Conservation (phyloP, 2,329 filamentous ascomycete genomes). For the Colletotrichum sojae region DNA sequence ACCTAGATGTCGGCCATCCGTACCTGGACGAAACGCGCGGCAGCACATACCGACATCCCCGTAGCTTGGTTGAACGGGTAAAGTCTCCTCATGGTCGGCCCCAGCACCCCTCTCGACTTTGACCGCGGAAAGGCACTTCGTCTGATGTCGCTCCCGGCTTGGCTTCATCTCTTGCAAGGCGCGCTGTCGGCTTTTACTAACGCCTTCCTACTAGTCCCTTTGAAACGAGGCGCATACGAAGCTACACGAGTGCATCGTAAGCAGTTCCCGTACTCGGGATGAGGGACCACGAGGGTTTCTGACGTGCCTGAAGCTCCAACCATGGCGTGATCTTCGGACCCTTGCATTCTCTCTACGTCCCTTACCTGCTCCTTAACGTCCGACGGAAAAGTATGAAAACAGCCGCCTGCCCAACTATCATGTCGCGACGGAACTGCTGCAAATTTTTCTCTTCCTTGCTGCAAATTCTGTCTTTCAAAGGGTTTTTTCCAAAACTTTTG, state of each 20-base stretch:
- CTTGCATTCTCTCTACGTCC: background rate
- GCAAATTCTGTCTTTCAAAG: background rate
- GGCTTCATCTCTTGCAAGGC: background rate
- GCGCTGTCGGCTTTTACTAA: background rate
- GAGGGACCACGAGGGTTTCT: background rate
- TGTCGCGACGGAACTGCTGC: too few relatives aligned
- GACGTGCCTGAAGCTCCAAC: background rate
- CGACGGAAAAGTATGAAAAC: slow-evolving; percentile 3
- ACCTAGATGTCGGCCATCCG: background rate
- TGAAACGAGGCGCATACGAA: background rate
- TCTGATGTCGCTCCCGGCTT: background rate
- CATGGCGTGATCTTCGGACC: too few relatives aligned
- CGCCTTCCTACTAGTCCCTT: background rate
- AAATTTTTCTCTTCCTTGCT: too few relatives aligned
- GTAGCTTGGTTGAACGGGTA: background rate
- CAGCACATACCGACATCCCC: background rate
- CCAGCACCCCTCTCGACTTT: background rate
- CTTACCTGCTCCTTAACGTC: background rate
- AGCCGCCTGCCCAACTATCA: background rate
- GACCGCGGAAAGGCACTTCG: background rate
- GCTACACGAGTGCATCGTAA: background rate
- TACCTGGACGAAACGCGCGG: background rate
- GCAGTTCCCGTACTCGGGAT: slow-evolving; percentile 21
- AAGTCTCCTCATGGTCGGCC: background rate
- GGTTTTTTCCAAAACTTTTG: background rate